phyloP scores from a whole-genome alignment of 176 grass and related monocot genomes.

The barley (Hordeum vulgare) region DNA sequence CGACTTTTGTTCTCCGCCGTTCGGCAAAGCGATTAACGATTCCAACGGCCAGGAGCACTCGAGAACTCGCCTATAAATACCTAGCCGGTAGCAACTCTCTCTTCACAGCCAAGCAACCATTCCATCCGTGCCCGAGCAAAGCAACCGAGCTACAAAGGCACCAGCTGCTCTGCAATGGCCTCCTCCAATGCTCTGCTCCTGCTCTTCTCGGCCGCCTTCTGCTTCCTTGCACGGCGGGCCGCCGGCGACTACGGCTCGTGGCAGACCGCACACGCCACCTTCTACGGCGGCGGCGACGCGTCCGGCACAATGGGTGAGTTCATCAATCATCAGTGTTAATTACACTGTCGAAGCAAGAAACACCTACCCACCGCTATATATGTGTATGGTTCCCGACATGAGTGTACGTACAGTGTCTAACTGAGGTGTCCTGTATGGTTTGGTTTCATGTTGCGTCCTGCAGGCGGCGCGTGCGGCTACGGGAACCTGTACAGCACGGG shows the following conservation, averaged over 20 bases:
- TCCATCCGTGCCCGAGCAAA: neutral
- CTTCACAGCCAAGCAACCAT: constrained; percentile 62
- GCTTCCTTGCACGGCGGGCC: constrained; percentile 13
- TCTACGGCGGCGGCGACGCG: constrained; percentile 79
- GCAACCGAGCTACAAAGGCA: neutral
- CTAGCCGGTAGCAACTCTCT: constrained; percentile 26
- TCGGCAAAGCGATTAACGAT: constrained; percentile 33
- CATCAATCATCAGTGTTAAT: neutral
- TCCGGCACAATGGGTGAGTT: constrained; percentile 80
- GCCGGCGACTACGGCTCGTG: constrained; percentile 50
- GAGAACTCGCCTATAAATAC: constrained; percentile 43
- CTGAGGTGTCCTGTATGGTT: neutral
- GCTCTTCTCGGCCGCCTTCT: constrained; percentile 25
- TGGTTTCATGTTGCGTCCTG: too few species aligned
- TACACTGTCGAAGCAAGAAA: neutral
- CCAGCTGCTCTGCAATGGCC: constrained; percentile 34
- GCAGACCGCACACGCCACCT: constrained; percentile 78
- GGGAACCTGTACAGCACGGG: constrained; percentile 46
- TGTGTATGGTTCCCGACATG: too few species aligned
- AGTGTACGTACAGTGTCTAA: neutral
- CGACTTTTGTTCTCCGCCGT: neutral
- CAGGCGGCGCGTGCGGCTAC: constrained; percentile 18
- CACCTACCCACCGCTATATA: neutral
- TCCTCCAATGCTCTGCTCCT: constrained; percentile 26
- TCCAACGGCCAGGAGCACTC: constrained; percentile 41